Evolutionary conservation across 768 basidiomycete species (phyloP), one percentile per base, ranked within the genome.

Genomic region (Lactifluus echinatus): DNA sequence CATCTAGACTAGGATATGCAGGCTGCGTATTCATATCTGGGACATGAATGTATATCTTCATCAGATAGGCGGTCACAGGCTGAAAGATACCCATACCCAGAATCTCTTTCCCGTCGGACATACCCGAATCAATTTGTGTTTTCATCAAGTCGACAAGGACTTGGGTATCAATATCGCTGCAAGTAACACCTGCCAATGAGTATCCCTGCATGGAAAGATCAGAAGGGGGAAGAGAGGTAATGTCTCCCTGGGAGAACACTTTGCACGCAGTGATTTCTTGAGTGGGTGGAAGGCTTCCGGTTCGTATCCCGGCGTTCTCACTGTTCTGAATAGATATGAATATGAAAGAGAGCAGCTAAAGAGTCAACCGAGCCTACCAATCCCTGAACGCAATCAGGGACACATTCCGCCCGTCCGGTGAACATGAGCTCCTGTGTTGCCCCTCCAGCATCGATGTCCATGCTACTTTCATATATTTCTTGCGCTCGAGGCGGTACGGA

Each of bases 361-460:
- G 21, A 33, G 23, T 43, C 6, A 24, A 45, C 23, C 21, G 2
- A 26, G 21, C 55, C 28, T 28, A 63, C 63, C 50, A 62, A 29
- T 24, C 46, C 39, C 19, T 46, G 47, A n/a, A 63, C 53, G 42
- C 56, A 58, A 6, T 57, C 51, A 24, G 63, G 61, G 29, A 62
- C 50, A 39, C 29, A 50, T 23, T 63, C 63, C 12, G 23, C 36
- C 29, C 45, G 40, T 15, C 63, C 63, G 3, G 50, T 54, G 33
- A 62, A 63, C 12, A 63, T 23, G 19, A 63, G 49, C 46, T 63
- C 63, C 19, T 62, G 63, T 36, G 63, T 62, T n/a, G n/a, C 63
- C 63, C 82, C 81, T 4, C 74, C 69, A 26, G 72, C 60, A 8
- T 85, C 85, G 28, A 71, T 71, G 49, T 80, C 84, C 53, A 75